Base-by-base conservation (phyloP, 73 alveolate genomes). In the Loxodes magnus region DNA sequence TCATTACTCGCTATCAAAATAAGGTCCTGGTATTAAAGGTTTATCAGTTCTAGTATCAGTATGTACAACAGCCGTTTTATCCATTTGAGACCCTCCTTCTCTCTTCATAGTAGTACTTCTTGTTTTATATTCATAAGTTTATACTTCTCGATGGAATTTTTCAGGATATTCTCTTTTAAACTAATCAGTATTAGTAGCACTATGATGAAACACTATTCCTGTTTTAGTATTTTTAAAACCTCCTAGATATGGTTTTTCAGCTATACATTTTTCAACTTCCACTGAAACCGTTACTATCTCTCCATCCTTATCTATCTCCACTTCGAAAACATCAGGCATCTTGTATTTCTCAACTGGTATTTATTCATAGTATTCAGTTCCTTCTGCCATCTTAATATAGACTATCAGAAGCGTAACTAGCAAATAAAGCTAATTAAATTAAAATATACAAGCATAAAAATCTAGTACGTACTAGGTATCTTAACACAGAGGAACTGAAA, bases 81-180 rank as follows among this genome's bases (percentile, higher is more conserved):
- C 98, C 99, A 95, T 93, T 77, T 95, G 90, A 4, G 98, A 90
- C 21, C 99, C 99, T 43, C 83, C 66, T 53, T 95, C 99, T 39
- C 96, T 77, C 90, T 77, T 90, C 93, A 83, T 74, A 29, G 77
- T 84, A 10, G 98, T 83, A n/a, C 96, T 72, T 27, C 92, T 82
- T 5, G 98, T 92, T 20, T 88, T 77, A 73, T 88, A 94, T 68
- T 92, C 91, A 60, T 87, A 94, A 26, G 98, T 92, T 65, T 95
- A 88, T 9, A 92, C 88, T 67, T 84, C 85, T 56, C 92, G 35
- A 27, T 46, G 59, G 39, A 46, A 46, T 24, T 46, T 46, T 46
- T 46, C 59, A n/a, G 22, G 22, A 41, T 46, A 46, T 24, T 46
- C 53, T 1, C 59, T 37, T 2, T 19, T 14, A 9, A 19, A 51